Conservation (phyloP, 768 basidiomycete species). For the Neoboletus subvelutipes region DNA sequence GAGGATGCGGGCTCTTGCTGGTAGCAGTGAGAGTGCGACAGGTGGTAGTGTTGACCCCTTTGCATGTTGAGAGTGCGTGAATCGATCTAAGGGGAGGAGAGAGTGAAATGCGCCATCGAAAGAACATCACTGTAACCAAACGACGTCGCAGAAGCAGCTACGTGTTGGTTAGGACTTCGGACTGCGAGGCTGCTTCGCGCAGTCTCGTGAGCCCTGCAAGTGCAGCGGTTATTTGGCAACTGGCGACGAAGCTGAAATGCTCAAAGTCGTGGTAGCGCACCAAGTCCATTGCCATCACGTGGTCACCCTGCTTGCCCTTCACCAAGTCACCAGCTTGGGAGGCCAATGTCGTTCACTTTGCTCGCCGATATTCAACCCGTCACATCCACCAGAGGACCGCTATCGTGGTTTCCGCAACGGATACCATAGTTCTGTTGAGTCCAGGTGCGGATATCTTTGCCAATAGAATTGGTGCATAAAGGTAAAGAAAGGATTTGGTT, state of each 20-base stretch:
- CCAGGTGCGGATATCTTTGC: background rate
- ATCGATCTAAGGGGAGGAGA: conserved; percentile 27
- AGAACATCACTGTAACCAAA: conserved; percentile 36
- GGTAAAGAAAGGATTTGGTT: background rate
- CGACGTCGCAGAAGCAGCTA: conserved; percentile 48
- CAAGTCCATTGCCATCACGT: conserved; percentile 1
- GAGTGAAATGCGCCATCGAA: conserved; percentile 23
- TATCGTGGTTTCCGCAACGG: background rate
- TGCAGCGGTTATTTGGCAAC: background rate
- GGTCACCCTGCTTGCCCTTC: background rate
- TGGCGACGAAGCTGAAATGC: background rate
- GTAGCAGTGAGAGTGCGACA: conserved; percentile 29
- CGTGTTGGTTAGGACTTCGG: conserved; percentile 11
- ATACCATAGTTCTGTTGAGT: background rate
- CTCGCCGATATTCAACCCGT: background rate
- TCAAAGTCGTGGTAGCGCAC: background rate
- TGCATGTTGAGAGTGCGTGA: conserved; percentile 14
- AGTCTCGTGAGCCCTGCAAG: conserved; percentile 12
- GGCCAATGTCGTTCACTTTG: background rate
- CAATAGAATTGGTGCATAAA: background rate
- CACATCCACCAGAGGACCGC: background rate
- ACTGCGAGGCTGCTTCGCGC: conserved; percentile 11
- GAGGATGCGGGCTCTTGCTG: conserved; percentile 1
- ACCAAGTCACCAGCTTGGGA: conserved; percentile 1
- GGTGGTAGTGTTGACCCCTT: background rate